These are phyloP conservation scores for Aspergillus ellipticus DNA, from an alignment of 495 filamentous ascomycete species.

Conservation along the genomic window DNA sequence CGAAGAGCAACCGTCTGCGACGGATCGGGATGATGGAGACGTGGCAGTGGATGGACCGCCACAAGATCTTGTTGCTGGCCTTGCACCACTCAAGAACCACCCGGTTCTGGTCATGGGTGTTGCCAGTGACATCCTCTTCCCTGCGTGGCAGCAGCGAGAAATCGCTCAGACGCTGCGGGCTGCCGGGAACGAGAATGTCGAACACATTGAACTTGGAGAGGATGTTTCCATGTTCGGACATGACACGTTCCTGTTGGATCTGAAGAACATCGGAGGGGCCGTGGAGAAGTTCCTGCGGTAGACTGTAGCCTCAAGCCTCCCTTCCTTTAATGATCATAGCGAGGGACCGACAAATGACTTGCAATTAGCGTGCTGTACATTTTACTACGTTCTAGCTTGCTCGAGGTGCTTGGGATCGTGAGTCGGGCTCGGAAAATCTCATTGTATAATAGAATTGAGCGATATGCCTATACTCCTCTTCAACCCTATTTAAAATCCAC, in stretches of 20 bases:
- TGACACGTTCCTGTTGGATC: conserved; percentile 91
- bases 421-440: no score
- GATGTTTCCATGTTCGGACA: conserved; percentile 92
- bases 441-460: no score
- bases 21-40: conserved; percentile 18
- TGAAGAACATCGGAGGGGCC: conserved; percentile 84
- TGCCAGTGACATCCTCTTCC: conserved; percentile 94
- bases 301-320: background rate
- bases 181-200: conserved; percentile 72
- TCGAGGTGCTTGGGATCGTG: no score
- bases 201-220: conserved; percentile 87
- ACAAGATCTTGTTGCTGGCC: conserved; percentile 71
- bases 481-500: no score
- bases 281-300: conserved; percentile 69
- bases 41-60: conserved; percentile 46
- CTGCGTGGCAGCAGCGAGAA: conserved; percentile 97
- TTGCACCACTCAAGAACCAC: conserved; percentile 67
- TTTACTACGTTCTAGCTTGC: no score
- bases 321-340: background rate
- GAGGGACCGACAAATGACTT: background rate
- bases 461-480: no score
- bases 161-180: conserved; percentile 78
- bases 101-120: conserved; percentile 88
- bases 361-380: background rate
- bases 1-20: conserved; percentile 62